Base-by-base conservation (phyloP, 164 flowering plant species). In the Annona squamosa region DNA sequence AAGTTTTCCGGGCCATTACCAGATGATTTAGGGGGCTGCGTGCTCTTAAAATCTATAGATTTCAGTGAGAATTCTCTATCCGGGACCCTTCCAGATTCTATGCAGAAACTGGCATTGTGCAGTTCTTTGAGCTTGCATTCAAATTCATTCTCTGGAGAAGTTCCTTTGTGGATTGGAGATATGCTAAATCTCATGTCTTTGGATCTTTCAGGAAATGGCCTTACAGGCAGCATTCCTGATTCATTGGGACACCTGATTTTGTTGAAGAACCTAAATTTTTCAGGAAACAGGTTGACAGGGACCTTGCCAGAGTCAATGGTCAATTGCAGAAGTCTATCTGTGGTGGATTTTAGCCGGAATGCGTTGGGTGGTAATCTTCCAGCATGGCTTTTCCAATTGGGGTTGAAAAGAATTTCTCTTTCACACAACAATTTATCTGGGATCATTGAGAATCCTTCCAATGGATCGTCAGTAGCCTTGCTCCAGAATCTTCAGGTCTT, bases 161-260 rank as follows among this genome's bases (percentile, higher is more conserved):
- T 93, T 73, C 98, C 95, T 0, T 74, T 78, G 9, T 90, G 97
- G 95, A 84, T 96, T 78, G 94, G 97, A 74, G 87, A 85, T 47
- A 76, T 96, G 89, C 80, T 74, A 69, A 81, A 83, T 75, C 89
- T 96, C 12, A 85, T 89, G 73, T 83, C 66, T 63, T 76, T 96
- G 81, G 99, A 96, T 86, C 82, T 96, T 74, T 96, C 99, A 0
- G 63, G 63, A 37, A 96, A 96, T 76, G 79, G 72, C 19, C 87
- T 93, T 75, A 83, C 91, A 4, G 97, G 98, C 65, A 69, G 69
- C 75, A 72, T 92, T 64, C 97, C 99, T 0, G 80, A 61, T 66
- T 79, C 90, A 1, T 37, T 89, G 41, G 97, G 95, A 19, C 80
- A 86, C 48, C 83, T 92, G 52, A 78, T 72, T 76, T 81, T 83